These are phyloP conservation scores for Clitopilus hobsonii DNA, from an alignment of 768 basidiomycete genomes.

Conservation along the genomic window DNA sequence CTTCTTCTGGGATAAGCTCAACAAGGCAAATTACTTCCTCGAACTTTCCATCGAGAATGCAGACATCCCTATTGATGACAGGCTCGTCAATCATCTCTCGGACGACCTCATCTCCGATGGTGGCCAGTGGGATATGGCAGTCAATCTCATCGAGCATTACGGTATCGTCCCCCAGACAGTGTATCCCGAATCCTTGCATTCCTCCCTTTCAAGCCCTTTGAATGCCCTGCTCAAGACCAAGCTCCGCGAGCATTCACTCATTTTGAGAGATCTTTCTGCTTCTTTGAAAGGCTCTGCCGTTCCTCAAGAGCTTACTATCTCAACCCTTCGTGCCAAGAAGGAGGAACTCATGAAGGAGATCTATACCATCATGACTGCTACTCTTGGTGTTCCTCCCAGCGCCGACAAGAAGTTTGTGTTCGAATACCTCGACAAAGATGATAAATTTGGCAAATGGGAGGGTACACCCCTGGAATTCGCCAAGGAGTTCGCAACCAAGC, in stretches of 20 bases:
- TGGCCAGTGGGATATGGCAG: slow-evolving; percentile 93
- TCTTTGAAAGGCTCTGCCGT: slow-evolving; percentile 47
- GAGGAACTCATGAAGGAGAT: slow-evolving; percentile 80
- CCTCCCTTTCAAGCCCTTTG: slow-evolving; percentile 65
- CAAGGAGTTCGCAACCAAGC: slow-evolving; percentile 53
- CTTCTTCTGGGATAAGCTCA: slow-evolving; percentile 96
- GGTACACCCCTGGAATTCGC: slow-evolving; percentile 83
- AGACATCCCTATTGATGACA: slow-evolving; percentile 75
- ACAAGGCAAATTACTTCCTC: slow-evolving; percentile 90
- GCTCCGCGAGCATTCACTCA: slow-evolving; percentile 85
- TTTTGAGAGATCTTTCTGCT: slow-evolving; percentile 61
- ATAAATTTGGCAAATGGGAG: slow-evolving; percentile 69
- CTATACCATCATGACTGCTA: slow-evolving; percentile 79
- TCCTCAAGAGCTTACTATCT: slow-evolving; percentile 40
- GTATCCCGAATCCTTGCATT: slow-evolving; percentile 84
- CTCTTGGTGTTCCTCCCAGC: slow-evolving; percentile 81
- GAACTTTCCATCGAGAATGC: slow-evolving; percentile 82
- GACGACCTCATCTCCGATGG: slow-evolving; percentile 82
- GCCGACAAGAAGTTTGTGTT: slow-evolving; percentile 71
- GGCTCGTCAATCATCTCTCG: slow-evolving; percentile 75
- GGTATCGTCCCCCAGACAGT: slow-evolving; percentile 82
- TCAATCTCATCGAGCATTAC: slow-evolving; percentile 59
- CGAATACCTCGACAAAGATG: slow-evolving; percentile 85
- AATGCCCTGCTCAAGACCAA: slow-evolving; percentile 84
- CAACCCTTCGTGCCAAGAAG: slow-evolving; percentile 74